A percentile compares a stretch with the other conserved stretches of the same genome.
These are phyloP conservation scores for Xylaria nigripes DNA, from an alignment of 495 filamentous ascomycete genomes.

Conservation along the genomic window DNA sequence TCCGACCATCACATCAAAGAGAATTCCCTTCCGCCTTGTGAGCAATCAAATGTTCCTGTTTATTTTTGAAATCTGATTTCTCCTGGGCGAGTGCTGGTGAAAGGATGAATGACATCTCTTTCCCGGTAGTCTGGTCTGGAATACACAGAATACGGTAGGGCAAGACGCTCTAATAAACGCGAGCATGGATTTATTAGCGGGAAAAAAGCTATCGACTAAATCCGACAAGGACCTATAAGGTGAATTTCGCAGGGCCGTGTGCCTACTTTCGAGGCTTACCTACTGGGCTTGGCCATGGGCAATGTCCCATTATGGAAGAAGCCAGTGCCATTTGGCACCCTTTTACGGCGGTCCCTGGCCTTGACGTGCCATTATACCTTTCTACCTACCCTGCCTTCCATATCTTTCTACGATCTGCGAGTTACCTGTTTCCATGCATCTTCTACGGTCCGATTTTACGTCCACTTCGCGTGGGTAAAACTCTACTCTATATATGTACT, in stretches of 20 bases:
- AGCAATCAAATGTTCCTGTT: background rate
- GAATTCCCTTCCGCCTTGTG: conserved; percentile 6
- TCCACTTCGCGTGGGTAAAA: background rate
- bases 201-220: conserved; percentile 10
- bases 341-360: conserved; percentile 1
- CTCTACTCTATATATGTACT: too few relatives aligned
- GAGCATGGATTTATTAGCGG: conserved; percentile 4
- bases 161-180: conserved; percentile 6
- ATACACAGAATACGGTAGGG: background rate
- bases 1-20: conserved; percentile 10
- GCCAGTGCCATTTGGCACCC: conserved; percentile 9
- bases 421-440: conserved; percentile 1
- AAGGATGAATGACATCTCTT: conserved; percentile 6
- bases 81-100: background rate
- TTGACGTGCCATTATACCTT: background rate
- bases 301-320: conserved; percentile 5
- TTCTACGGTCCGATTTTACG: conserved; percentile 4
- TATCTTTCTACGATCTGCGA: background rate
- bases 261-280: conserved; percentile 6
- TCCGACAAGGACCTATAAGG: conserved; percentile 5
- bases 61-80: background rate
- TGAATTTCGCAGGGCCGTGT: conserved; percentile 4
- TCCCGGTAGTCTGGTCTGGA: conserved; percentile 2
- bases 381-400: background rate
- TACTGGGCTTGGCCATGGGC: conserved; percentile 4